Percentiles rank a stretch among this genome's conserved stretches.
phyloP scores from a whole-genome alignment of 1,284 basidiomycete species.

The Apiotrichum porosum region DNA sequence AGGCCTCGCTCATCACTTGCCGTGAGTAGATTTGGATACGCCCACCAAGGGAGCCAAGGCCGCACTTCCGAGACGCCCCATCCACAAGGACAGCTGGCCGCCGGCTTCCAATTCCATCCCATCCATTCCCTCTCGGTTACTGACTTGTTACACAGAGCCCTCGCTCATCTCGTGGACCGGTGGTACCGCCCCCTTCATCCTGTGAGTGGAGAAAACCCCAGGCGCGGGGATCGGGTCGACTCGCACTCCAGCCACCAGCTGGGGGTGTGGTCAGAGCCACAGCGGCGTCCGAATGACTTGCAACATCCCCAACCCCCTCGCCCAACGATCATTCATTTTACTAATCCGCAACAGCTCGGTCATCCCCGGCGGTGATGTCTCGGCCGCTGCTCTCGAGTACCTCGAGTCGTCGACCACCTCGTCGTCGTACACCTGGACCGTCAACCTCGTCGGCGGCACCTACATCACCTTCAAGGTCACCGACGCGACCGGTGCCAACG shows the following conservation, averaged over 20 bases:
- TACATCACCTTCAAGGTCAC: constrained; percentile 38
- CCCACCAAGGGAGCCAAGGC: too few relatives aligned
- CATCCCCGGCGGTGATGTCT: constrained; percentile 37
- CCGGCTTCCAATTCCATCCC: too few relatives aligned
- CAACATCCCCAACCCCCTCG: too few relatives aligned
- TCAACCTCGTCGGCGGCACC: constrained; percentile 32
- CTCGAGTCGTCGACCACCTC: constrained; percentile 20
- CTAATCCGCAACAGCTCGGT: constrained; percentile 26
- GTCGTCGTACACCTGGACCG: constrained; percentile 37
- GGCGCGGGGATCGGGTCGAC: too few relatives aligned
- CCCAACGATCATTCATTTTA: too few relatives aligned
- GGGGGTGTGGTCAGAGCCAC: too few relatives aligned
- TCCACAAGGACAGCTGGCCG: too few relatives aligned
- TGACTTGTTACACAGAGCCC: constrained; percentile 42
- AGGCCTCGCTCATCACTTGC: constrained; percentile 39
- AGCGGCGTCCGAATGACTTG: too few relatives aligned
- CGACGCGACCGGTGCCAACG: constrained; percentile 32
- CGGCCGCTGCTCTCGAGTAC: constrained; percentile 28
- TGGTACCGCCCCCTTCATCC: constrained; percentile 36
- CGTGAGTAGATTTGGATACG: too few relatives aligned
- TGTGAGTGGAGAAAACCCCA: too few relatives aligned
- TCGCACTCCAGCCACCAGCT: too few relatives aligned
- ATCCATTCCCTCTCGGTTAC: too few relatives aligned
- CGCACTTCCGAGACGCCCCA: neutral
- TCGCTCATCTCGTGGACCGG: constrained; percentile 29